Evolutionary conservation across 225 moss, liverwort and hornwort species (phyloP).

Genomic region (Neckera pumila): DNA sequence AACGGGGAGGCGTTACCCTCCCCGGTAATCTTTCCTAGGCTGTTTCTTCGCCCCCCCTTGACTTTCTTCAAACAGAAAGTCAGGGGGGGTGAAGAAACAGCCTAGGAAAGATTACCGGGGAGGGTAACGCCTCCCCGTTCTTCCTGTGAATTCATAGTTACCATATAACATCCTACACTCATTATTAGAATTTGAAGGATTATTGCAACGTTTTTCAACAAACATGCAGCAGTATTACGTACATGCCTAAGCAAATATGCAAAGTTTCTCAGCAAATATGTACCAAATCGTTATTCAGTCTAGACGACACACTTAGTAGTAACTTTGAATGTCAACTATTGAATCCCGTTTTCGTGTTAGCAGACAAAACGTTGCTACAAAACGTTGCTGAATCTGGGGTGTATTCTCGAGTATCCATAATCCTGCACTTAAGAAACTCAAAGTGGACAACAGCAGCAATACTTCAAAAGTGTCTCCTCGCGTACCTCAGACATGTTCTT

Average conservation of each 20-base stretch:
- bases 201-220: background rate
- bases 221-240: background rate
- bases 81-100: too few species aligned
- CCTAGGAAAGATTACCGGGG: too few species aligned
- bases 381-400: background rate
- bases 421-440: background rate
- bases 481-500: slow-evolving; percentile 4
- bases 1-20: too few species aligned
- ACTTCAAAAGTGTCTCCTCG: background rate
- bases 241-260: too few species aligned
- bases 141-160: too few species aligned
- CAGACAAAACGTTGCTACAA: too few species aligned
- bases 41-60: too few species aligned
- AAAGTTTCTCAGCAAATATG: background rate
- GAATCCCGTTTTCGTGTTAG: background rate
- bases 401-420: background rate
- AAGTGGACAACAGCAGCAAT: too few species aligned
- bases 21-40: too few species aligned
- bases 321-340: background rate
- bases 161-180: background rate
- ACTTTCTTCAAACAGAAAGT: too few species aligned
- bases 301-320: background rate
- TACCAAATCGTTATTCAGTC: background rate
- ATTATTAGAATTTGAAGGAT: too few species aligned
- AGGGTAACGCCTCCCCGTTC: too few species aligned